Evolutionary conservation across 1,284 basidiomycete species (phyloP).

Genomic region (Blastosporella zonata): DNA sequence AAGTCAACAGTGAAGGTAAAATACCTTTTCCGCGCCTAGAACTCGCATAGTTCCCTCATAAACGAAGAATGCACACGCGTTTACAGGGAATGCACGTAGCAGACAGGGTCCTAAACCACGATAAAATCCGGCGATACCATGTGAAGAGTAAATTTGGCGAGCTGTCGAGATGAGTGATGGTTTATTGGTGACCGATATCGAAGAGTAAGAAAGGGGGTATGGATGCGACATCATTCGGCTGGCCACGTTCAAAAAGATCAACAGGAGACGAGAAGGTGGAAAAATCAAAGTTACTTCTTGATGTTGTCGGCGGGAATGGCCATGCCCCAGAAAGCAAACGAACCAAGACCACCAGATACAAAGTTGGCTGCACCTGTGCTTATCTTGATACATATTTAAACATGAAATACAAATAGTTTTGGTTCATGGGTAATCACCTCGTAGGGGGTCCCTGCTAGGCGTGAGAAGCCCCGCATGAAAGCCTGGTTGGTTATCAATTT

Average conservation of each 20-base stretch:
- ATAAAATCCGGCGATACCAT: slow-evolving; percentile 60
- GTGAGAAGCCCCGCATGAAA: slow-evolving; percentile 56
- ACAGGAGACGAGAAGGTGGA: background rate
- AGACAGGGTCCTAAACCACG: slow-evolving; percentile 59
- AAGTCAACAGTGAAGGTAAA: slow-evolving; percentile 2
- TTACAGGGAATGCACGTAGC: slow-evolving; percentile 69
- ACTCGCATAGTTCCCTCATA: slow-evolving; percentile 66
- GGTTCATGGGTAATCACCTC: slow-evolving; percentile 37
- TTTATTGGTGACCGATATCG: slow-evolving; percentile 26
- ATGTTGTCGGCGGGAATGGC: slow-evolving; percentile 77
- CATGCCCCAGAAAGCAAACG: slow-evolving; percentile 64
- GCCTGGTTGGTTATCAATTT: slow-evolving; percentile 32
- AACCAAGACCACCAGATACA: slow-evolving; percentile 63
- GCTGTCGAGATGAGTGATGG: slow-evolving; percentile 48
- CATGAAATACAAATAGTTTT: background rate
- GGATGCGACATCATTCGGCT: slow-evolving; percentile 62
- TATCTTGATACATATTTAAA: slow-evolving; percentile 38
- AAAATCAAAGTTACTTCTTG: slow-evolving; percentile 55
- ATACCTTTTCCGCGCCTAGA: slow-evolving; percentile 65
- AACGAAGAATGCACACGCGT: slow-evolving; percentile 69
- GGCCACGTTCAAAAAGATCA: slow-evolving; percentile 13
- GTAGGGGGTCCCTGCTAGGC: slow-evolving; percentile 49
- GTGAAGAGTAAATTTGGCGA: slow-evolving; percentile 45
- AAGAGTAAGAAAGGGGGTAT: slow-evolving; percentile 39
- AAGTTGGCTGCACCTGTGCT: slow-evolving; percentile 66